Conservation (phyloP, 306 rosid genomes). For the Parietaria judaica region DNA sequence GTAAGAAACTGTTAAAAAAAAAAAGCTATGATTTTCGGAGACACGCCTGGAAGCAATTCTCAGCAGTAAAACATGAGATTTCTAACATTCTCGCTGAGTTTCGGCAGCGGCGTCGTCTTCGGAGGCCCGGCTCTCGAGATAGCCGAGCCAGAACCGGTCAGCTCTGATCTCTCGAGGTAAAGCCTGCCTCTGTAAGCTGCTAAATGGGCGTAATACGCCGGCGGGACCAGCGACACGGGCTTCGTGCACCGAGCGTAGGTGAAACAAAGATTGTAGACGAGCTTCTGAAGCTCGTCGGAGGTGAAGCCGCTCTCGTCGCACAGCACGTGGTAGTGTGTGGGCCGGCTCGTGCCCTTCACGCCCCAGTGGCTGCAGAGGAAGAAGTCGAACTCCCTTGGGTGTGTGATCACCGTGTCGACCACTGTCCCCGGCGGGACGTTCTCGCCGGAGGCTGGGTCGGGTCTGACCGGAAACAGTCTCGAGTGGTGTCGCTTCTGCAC, state of each 20-base stretch:
- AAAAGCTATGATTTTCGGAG: background rate
- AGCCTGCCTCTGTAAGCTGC: conserved; percentile 98
- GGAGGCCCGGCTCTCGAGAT: conserved; percentile 82
- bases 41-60: background rate
- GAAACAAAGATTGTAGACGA: conserved; percentile 78
- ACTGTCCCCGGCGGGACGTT: conserved; percentile 92
- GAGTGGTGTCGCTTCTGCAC: conserved; percentile 98
- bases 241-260: conserved; percentile 91
- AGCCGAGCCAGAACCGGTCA: conserved; percentile 29
- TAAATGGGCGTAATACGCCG: conserved; percentile 91
- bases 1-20: background rate
- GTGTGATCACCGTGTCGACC: conserved; percentile 92
- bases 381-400: conserved; percentile 90
- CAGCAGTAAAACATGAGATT: conserved; percentile 95
- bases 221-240: conserved; percentile 97
- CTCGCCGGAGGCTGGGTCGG: conserved; percentile 44
- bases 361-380: conserved; percentile 97
- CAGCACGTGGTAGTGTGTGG: conserved; percentile 85
- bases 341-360: conserved; percentile 92
- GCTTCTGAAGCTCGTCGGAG: conserved; percentile 87
- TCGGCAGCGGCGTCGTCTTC: conserved; percentile 65
- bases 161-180: conserved; percentile 77
- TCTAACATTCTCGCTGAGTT: conserved; percentile 76
- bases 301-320: conserved; percentile 87
- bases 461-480: conserved; percentile 69